A percentile compares a stretch with the other conserved stretches of the same genome.
Conservation (phyloP, 2,329 filamentous ascomycete genomes). For the Dendryphion nanum region DNA sequence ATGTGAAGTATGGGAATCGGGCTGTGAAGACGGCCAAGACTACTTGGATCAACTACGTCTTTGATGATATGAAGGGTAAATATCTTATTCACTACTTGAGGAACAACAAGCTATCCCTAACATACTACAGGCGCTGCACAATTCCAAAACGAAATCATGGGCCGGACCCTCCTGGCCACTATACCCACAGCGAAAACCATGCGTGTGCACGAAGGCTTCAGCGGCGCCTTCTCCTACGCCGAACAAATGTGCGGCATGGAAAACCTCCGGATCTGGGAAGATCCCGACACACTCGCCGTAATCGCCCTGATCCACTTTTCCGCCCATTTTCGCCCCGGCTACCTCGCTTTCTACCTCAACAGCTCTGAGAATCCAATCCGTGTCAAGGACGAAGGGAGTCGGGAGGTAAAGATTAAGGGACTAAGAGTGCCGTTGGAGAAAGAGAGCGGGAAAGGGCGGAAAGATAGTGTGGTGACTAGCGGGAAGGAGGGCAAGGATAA, state of each 20-base stretch:
- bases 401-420: constrained; percentile 43
- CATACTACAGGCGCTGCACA: constrained; percentile 26
- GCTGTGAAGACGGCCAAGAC: constrained; percentile 38
- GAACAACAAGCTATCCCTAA: no score
- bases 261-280: constrained; percentile 48
- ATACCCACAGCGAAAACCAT: constrained; percentile 46
- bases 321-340: constrained; percentile 44
- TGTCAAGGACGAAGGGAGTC: constrained; percentile 41
- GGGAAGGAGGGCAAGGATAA: constrained; percentile 19
- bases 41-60: constrained; percentile 48
- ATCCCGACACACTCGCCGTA: constrained; percentile 42
- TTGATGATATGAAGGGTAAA: constrained; percentile 31
- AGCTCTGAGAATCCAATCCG: constrained; percentile 32
- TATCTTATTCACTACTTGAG: no score
- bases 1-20: constrained; percentile 32
- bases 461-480: constrained; percentile 16
- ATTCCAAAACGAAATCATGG: constrained; percentile 49
- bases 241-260: constrained; percentile 52
- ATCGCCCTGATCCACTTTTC: constrained; percentile 46
- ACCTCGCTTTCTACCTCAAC: constrained; percentile 48
- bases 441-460: constrained; percentile 14
- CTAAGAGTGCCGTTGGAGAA: constrained; percentile 36
- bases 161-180: constrained; percentile 42
- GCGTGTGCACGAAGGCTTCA: constrained; percentile 45
- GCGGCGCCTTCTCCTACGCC: constrained; percentile 43